Percentiles rank a stretch among this genome's conserved stretches.
Evolutionary conservation across 75 land plant species (phyloP).

Genomic region (Adiantum capillusveneris): DNA sequence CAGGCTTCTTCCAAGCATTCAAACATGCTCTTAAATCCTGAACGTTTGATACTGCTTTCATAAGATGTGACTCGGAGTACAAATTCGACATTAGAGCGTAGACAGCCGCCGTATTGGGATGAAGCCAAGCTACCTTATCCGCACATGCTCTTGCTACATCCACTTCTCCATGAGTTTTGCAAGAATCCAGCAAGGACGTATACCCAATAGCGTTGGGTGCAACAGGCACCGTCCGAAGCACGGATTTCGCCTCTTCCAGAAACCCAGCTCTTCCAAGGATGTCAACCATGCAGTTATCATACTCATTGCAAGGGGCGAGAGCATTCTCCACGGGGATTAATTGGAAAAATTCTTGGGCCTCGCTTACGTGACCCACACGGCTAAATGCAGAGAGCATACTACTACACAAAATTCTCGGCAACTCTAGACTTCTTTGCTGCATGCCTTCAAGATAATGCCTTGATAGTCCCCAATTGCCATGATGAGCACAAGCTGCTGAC

Average conservation of each 20-base stretch:
- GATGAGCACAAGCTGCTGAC: constrained; percentile 13
- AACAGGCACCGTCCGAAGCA: neutral
- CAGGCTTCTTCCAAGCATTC: too few relatives aligned
- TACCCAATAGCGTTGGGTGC: neutral
- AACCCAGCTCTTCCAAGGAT: constrained; percentile 7
- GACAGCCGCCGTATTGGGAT: too few relatives aligned
- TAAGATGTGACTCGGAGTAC: too few relatives aligned
- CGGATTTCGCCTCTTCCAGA: constrained; percentile 1
- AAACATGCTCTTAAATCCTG: too few relatives aligned
- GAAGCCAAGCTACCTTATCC: too few relatives aligned
- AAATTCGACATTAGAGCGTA: too few relatives aligned
- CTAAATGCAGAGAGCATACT: neutral
- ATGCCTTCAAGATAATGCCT: neutral
- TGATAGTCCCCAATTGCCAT: neutral
- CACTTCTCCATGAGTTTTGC: constrained; percentile 1
- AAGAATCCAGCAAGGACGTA: constrained; percentile 1
- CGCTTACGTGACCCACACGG: constrained; percentile 7
- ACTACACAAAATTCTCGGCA: neutral
- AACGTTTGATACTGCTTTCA: too few relatives aligned
- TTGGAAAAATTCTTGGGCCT: neutral
- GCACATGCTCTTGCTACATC: too few relatives aligned
- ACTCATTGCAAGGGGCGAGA: neutral
- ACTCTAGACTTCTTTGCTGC: neutral
- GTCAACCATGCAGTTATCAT: constrained; percentile 8
- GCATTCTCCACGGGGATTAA: neutral